These are phyloP conservation scores for Trichosanthes truncata DNA, from an alignment of 306 rosid genomes.

Conservation along the genomic window DNA sequence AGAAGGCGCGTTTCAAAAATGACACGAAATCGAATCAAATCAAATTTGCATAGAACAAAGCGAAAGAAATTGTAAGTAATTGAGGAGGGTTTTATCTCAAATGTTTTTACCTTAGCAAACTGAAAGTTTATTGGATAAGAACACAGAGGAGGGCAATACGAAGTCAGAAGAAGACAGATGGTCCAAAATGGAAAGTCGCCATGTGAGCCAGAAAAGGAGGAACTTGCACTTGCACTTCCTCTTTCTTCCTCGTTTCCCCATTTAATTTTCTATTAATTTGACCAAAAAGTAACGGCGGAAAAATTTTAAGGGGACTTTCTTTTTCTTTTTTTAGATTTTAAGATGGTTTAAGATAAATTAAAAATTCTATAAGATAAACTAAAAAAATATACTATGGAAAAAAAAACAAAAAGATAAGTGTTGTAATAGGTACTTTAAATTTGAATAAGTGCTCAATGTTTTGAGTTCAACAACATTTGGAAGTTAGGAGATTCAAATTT, in stretches of 20 bases:
- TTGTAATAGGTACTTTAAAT: no score
- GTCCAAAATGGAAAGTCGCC: slow-evolving; percentile 27
- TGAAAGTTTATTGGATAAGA: slow-evolving; percentile 13
- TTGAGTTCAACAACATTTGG: no score
- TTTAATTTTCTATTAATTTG: slow-evolving; percentile 2
- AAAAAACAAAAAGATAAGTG: no score
- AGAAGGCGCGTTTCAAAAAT: neutral
- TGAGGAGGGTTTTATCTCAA: neutral
- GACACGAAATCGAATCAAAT: neutral
- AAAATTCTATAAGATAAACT: no score
- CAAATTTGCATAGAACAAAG: neutral
- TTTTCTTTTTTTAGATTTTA: neutral
- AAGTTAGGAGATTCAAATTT: no score
- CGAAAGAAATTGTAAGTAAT: neutral
- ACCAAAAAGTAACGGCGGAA: neutral
- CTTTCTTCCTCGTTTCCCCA: neutral
- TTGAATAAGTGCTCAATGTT: no score
- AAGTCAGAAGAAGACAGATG: slow-evolving; percentile 25
- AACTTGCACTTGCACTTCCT: slow-evolving; percentile 28
- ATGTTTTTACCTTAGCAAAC: neutral
- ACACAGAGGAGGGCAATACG: slow-evolving; percentile 8
- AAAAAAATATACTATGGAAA: no score
- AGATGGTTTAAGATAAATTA: no score
- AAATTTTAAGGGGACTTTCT: no score
- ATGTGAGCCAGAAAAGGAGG: slow-evolving; percentile 41